Conservation (phyloP, 2,329 filamentous ascomycete genomes). For the Aureobasidium pullulans region DNA sequence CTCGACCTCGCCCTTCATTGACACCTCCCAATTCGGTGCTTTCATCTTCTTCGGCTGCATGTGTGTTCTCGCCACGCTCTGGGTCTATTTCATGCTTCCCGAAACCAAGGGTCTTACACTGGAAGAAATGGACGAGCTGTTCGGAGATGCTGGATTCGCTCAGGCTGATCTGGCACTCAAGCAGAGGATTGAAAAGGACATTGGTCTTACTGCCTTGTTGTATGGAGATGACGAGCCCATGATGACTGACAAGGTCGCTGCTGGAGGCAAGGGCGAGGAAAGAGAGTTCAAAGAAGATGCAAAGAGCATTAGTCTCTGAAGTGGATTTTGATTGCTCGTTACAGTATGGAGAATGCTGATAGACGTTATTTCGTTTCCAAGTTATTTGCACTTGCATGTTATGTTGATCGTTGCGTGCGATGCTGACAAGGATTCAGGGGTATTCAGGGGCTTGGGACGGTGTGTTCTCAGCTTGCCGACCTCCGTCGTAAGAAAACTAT, state of each 20-base stretch:
- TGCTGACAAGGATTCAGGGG: too few species aligned
- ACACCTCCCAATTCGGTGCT: conserved; percentile 17
- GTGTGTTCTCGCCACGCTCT: conserved; percentile 16
- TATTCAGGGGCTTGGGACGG: too few species aligned
- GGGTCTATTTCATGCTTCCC: conserved; percentile 21
- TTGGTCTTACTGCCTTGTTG: conserved; percentile 17
- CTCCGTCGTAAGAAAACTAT: too few species aligned
- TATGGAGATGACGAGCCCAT: conserved; percentile 13
- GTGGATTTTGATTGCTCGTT: background rate
- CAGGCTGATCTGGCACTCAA: conserved; percentile 17
- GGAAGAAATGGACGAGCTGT: conserved; percentile 24
- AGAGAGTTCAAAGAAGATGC: conserved; percentile 4
- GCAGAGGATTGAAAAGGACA: conserved; percentile 17
- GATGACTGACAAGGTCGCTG: background rate
- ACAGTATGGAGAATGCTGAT: too few species aligned
- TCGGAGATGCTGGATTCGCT: conserved; percentile 27
- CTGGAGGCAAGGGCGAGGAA: background rate
- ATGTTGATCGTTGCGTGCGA: too few species aligned
- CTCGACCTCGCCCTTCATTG: conserved; percentile 18
- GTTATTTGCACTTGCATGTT: too few species aligned
- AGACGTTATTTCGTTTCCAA: too few species aligned
- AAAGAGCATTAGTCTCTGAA: background rate
- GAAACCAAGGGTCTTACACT: conserved; percentile 23
- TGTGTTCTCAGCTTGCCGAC: too few species aligned
- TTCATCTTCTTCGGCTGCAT: conserved; percentile 21